Base-by-base conservation (phyloP, 2,329 filamentous ascomycete species). In the Calonectria pteridis region DNA sequence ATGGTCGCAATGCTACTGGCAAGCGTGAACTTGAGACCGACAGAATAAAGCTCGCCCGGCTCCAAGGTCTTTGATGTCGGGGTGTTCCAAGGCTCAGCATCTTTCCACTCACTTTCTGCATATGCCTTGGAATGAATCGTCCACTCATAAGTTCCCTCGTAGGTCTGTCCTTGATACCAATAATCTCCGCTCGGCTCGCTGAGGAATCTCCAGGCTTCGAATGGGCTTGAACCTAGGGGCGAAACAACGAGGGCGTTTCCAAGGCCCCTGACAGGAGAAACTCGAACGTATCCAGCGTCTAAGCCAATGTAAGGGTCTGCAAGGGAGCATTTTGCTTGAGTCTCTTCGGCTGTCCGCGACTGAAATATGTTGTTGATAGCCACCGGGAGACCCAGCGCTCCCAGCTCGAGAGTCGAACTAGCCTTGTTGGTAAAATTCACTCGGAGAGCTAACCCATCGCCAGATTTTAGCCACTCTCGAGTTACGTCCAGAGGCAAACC, bases 361-460 rank as follows among this genome's bases (percentile, higher is more conserved):
- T 87, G 90, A 77, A 92, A 92, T 76, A 92, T 91, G 80, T 88
- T 92, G 82, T 92, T 92, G 83, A 92, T 91, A 78, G 91, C 89
- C 26, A 89, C 86, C 0, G 90, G 90, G 65, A 92, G 88, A 0
- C 90, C 91, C 2, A 92, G 83, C 62, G 88, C 88, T 2, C 91
- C 91, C 6, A 92, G 81, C 72, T 92, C 90, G 3, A 92, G 70
- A 0, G 82, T 72, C 0, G 78, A 74, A 0, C 77, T 75, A 0
- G 81, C 87, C 0, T 80, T 81, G 73, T 91, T 92, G 13, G 83
- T 84, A 26, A 91, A 76, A 2, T 86, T 90, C 79, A 91, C 88
- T 20, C 84, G 84, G 4, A 92, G 82, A 7, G 85, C 88, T 2
- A 92, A 29, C 2, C 59, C 78, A 72, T 91, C 89, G 2, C 86